Base-by-base conservation (phyloP, 768 basidiomycete species). In the Podaxis rugospora region DNA sequence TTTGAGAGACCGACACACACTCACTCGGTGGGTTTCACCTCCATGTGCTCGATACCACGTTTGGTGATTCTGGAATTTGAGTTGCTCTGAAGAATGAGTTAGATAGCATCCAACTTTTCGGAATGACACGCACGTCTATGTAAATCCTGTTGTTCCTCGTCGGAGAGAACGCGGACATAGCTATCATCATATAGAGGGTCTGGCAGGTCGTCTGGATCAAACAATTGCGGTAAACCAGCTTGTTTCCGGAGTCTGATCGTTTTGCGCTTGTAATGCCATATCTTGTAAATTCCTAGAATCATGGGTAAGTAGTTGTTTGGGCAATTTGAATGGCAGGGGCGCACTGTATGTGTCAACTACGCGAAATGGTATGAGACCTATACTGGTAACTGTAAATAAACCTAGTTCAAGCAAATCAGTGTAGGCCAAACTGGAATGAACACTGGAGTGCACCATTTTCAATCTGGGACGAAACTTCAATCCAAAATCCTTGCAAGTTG, bases 21-120 rank as follows among this genome's bases (percentile, higher is more conserved):
- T 64, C 66, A 87, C 88, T 62, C 87, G 73, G 66, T 90, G 92
- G 0, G 92, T 92, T 61, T 86, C 86, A 11, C 90, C 92, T 18
- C 89, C 90, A 70, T 95, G 92, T 5, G 92, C 84, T 55, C 89
- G 76, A 73, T 93, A 95, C 92, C 92, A 95, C 1, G 91, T 92
- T 73, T 92, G 85, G 44, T 82, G 82, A 63, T 85, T 77, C 65
- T 82, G 80, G 62, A 90, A 89, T 70, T 87, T 83, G 52, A 78
- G 72, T 76, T 91, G 89, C 63, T 88, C 88, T 89, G 42, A 27
- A 61, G 58, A 55, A 27, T 32, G 28, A 28, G 40, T 25, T 60
- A 37, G 28, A 40, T 63, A 6, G 28, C 7, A 32, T 7, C 28
- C 28, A 32, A 32, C 28, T 32, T 32, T 7, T 32, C 28, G 28